Conservation (phyloP, 257 asterid species). For the Solanum lycopersicoides region DNA sequence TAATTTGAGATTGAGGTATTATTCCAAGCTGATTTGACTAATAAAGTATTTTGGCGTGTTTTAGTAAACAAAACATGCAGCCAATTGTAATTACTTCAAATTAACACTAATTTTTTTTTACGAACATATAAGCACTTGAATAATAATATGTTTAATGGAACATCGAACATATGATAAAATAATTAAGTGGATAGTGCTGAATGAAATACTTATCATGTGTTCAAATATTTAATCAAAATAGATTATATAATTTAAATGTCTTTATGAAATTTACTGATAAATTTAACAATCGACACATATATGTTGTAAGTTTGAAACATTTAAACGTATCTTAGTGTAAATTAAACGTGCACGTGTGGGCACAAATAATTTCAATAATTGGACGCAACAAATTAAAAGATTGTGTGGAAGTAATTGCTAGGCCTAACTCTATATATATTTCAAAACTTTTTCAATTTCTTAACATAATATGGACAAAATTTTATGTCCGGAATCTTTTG, state of each 20-base stretch:
- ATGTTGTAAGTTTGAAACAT: background rate
- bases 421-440: background rate
- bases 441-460: background rate
- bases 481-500: background rate
- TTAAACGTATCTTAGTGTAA: background rate
- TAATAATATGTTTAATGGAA: too few relatives aligned
- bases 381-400: background rate
- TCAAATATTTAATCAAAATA: background rate
- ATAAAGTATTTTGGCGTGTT: background rate
- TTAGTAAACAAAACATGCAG: background rate
- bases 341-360: background rate
- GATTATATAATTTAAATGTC: fast-evolving
- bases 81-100: background rate
- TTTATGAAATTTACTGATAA: background rate
- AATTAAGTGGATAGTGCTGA: background rate
- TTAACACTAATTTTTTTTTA: background rate
- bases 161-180: background rate
- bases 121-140: background rate
- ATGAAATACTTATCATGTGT: background rate
- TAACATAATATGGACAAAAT: background rate
- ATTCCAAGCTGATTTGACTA: background rate
- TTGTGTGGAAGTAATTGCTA: background rate
- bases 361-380: background rate
- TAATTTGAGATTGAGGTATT: background rate
- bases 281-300: background rate